Base-by-base conservation (phyloP, 192 early-diverging fungal genomes). In the Haplosporangium gracile region DNA sequence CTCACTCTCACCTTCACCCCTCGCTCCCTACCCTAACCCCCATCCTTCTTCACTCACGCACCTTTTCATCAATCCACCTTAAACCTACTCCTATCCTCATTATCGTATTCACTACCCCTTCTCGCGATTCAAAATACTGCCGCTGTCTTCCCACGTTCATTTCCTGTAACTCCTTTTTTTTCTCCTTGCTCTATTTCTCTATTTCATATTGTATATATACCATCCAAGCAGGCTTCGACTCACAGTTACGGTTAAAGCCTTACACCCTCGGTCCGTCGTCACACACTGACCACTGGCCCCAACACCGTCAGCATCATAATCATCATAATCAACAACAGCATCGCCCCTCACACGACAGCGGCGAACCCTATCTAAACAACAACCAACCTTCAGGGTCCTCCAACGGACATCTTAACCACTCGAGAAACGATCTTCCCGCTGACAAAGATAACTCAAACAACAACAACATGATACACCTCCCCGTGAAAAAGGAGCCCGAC, bases 401-500 rank as follows among this genome's bases (percentile, higher is more conserved):
- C 13, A 32, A 65, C 60, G 60, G 60, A 65, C 60, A 65, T 65
- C 26, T 65, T 29, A 24, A 29, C 29, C 60, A 65, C 29, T 65
- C 60, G 29, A 65, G 60, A 65, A 13, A 32, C 60, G 26, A 65
- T 34, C 60, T 65, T 65, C 29, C 60, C 60, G 60, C 60, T 65
- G 60, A 65, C 60, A 65, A 65, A 65, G 29, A 65, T 2, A 65
- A 3, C 60, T 15, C 43, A 45, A 32, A n/a, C 24, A 63, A 11
- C 13, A 65, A 65, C 11, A 65, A 13, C 13, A 65, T 65, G 60
- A 26, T 65, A 65, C 60, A 65, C 60, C 29, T 32, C 29, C 60
- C 60, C 60, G 60, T 65, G 60, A 65, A 65, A 65, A 65, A 65
- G 60, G 60, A 65, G 60, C 60, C 60, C 60, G 60, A 65, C 29